Percentiles rank a stretch among this genome's conserved stretches.
Evolutionary conservation across 805 yeast genomes (phyloP).

Genomic region (Scheffersomyces ergatensis): DNA sequence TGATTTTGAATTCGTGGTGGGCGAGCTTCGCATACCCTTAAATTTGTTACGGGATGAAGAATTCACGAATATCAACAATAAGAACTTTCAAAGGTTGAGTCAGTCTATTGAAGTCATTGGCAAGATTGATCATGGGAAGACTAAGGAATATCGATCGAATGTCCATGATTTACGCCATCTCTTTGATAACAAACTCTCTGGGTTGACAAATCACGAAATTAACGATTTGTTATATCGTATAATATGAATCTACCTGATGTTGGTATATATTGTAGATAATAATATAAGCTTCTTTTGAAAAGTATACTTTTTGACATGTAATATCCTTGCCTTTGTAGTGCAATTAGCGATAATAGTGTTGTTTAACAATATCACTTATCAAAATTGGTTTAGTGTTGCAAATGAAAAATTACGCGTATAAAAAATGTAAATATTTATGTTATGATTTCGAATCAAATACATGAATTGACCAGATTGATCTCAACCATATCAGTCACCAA

Average conservation of each 20-base stretch:
- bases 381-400: too few relatives aligned
- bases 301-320: too few relatives aligned
- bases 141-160: constrained; percentile 12
- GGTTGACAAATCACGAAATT: constrained; percentile 17
- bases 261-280: too few relatives aligned
- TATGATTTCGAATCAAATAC: too few relatives aligned
- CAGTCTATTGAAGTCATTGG: constrained; percentile 30
- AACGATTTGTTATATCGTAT: constrained; percentile 26
- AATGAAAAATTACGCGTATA: too few relatives aligned
- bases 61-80: constrained; percentile 14
- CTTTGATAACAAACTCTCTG: constrained; percentile 13
- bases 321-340: too few relatives aligned
- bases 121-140: constrained; percentile 18
- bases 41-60: constrained; percentile 4
- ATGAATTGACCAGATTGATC: too few relatives aligned
- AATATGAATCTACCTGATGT: constrained; percentile 12
- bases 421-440: too few relatives aligned
- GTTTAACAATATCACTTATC: too few relatives aligned
- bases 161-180: constrained; percentile 12
- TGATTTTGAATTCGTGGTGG: constrained; percentile 24
- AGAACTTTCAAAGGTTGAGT: constrained; percentile 18
- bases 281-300: too few relatives aligned
- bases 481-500: too few relatives aligned
- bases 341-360: too few relatives aligned
- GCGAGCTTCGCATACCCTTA: constrained; percentile 11